Conservation (phyloP, 768 basidiomycete genomes). For the Nidularia sp. region DNA sequence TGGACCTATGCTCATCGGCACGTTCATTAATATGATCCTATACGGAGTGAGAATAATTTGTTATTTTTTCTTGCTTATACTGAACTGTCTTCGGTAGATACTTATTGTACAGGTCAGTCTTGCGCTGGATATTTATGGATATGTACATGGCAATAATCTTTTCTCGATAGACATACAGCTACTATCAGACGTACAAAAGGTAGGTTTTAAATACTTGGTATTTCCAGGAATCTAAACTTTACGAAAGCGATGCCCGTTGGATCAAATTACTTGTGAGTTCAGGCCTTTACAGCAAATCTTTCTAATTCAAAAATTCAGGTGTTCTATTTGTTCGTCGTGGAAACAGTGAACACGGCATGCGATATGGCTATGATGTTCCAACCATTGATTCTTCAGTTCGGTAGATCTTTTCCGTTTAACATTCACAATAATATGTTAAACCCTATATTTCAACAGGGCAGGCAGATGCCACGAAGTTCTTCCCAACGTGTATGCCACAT, state of each 20-base stretch:
- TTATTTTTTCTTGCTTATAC: not conserved
- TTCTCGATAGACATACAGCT: conserved; percentile 23
- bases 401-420: conserved; percentile 8
- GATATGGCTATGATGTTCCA: conserved; percentile 44
- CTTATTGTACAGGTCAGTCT: conserved; percentile 28
- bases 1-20: conserved; percentile 42
- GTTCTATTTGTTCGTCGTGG: conserved; percentile 34
- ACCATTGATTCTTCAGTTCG: conserved; percentile 38
- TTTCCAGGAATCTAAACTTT: not conserved
- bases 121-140: not conserved
- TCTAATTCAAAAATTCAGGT: conserved; percentile 21
- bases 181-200: conserved; percentile 36
- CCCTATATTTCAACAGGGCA: conserved; percentile 16
- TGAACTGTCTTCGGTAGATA: conserved; percentile 16
- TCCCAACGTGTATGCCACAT: conserved; percentile 24
- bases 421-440: not conserved
- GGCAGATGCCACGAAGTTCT: conserved; percentile 24
- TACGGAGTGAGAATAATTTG: conserved; percentile 31
- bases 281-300: not conserved
- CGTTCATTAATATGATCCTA: conserved; percentile 38
- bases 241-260: conserved; percentile 34
- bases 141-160: conserved; percentile 10
- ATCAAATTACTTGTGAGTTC: conserved; percentile 33
- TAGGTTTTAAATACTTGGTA: conserved; percentile 9
- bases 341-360: conserved; percentile 38